These are phyloP conservation scores for Neonectria faginata DNA, from an alignment of 2,329 filamentous ascomycete species.

Conservation along the genomic window DNA sequence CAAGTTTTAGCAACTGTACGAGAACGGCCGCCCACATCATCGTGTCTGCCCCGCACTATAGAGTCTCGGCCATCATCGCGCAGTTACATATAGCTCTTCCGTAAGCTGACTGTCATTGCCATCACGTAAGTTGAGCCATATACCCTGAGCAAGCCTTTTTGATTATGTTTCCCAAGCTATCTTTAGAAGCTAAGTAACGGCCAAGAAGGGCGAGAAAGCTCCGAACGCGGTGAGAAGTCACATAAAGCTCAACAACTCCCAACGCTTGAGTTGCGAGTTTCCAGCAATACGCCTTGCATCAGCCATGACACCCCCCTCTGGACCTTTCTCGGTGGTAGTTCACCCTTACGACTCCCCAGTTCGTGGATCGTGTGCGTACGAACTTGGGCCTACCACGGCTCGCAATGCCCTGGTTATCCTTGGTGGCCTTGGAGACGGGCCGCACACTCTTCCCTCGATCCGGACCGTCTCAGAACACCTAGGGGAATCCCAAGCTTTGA, in stretches of 20 bases:
- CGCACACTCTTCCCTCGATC: conserved; percentile 72
- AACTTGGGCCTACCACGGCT: conserved; percentile 55
- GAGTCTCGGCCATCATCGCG: neutral
- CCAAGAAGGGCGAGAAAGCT: neutral
- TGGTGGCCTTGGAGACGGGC: conserved; percentile 77
- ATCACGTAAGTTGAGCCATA: neutral
- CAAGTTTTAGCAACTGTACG: neutral
- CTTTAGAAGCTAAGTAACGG: neutral
- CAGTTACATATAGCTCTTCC: conserved; percentile 4
- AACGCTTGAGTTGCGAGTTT: neutral
- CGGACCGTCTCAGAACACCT: conserved; percentile 59
- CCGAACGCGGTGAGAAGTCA: neutral
- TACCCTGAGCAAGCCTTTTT: neutral
- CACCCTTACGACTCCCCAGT: conserved; percentile 60
- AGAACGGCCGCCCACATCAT: neutral
- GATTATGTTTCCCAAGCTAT: neutral
- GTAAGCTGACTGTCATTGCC: neutral
- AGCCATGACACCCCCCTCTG: conserved; percentile 44
- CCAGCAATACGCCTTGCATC: neutral
- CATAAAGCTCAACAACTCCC: conserved; percentile 5
- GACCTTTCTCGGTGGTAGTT: conserved; percentile 57
- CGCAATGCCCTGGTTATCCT: conserved; percentile 75
- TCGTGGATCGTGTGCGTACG: conserved; percentile 59
- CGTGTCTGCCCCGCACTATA: neutral
- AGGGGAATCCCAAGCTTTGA: conserved; percentile 51